Percentiles rank a stretch among this genome's conserved stretches.
phyloP scores from a whole-genome alignment of 768 basidiomycete species.

The Tulasnella calospora region DNA sequence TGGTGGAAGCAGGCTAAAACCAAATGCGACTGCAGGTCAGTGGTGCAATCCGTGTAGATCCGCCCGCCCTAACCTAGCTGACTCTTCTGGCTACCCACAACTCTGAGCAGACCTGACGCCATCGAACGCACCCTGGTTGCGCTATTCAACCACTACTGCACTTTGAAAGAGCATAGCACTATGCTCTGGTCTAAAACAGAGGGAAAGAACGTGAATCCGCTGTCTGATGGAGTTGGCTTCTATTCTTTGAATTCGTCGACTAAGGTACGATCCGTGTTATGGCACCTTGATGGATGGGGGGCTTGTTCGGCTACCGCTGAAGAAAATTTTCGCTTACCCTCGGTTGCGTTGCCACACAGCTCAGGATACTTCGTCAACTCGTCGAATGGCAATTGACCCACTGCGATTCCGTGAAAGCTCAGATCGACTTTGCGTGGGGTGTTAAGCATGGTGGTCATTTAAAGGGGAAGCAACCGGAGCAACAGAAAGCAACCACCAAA shows the following conservation, averaged over 20 bases:
- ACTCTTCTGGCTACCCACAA: conserved; percentile 3
- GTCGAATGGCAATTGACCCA: conserved; percentile 79
- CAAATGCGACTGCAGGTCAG: conserved; percentile 43
- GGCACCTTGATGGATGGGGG: conserved; percentile 20
- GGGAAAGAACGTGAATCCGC: conserved; percentile 66
- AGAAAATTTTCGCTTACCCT: conserved; percentile 22
- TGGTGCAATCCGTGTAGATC: background rate
- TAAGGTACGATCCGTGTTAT: conserved; percentile 52
- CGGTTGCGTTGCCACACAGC: conserved; percentile 42
- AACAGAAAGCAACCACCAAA: conserved; percentile 8
- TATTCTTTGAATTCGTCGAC: conserved; percentile 76
- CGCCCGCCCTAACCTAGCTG: background rate
- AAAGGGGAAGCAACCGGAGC: conserved; percentile 3
- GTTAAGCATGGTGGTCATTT: conserved; percentile 57
- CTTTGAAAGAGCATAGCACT: conserved; percentile 42
- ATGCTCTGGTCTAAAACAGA: conserved; percentile 73
- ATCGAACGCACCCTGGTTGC: conserved; percentile 29
- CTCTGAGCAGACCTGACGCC: conserved; percentile 4
- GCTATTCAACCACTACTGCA: conserved; percentile 55
- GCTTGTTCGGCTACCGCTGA: background rate
- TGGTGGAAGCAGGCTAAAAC: conserved; percentile 43
- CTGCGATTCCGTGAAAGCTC: conserved; percentile 59
- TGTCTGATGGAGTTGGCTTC: conserved; percentile 64
- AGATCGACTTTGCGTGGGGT: conserved; percentile 83
- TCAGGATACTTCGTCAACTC: conserved; percentile 75